Evolutionary conservation across 805 yeast species (phyloP), one percentile per base, ranked within the genome.

Genomic region (Candida vaughaniae): DNA sequence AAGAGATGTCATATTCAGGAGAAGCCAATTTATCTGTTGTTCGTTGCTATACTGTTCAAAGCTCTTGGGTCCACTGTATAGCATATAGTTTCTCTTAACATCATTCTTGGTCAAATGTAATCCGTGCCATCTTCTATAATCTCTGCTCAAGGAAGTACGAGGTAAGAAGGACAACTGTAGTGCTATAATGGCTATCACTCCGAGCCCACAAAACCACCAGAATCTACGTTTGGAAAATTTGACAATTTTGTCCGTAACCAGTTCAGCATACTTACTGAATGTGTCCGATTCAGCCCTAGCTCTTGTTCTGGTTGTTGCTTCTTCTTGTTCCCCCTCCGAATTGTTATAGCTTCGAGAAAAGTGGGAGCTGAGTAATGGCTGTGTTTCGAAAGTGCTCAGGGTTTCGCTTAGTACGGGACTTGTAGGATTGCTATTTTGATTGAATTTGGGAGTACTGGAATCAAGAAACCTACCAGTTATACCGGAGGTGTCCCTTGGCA

Each of bases 91-190:
- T 22, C 96, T 67, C 47, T 84, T 80, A 20, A 84, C 71, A 45
- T 89, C 96, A 7, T 78, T 72, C 38, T 71, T 72, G 2, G 95
- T 81, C 33, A 86, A 54, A 36, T 66, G 73, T 23, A 79, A 71
- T 22, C 82, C 80, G 58, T 87, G 86, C 46, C 86, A 57, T 33
- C 96, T 64, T 49, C 91, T 73, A 50, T 85, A 77, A 58, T 90
- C 96, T 46, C 95, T 66, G 33, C 84, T 78, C 14, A 87, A 64
- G 2, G 95, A 85, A 1, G 97, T 86, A 39, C 96, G 60, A 2
- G 96, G 96, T 11, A 88, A 66, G 55, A 89, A 89, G 0, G 82
- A 77, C 33, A 86, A 64, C 27, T 85, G 77, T 53, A 85, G 78
- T 2, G 75, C 66, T 11, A 77, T 51, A 23, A 79, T 59, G 31